Evolutionary conservation across 768 basidiomycete genomes (phyloP), one percentile per base, ranked within the genome.

Genomic region (Kwoniella pini): DNA sequence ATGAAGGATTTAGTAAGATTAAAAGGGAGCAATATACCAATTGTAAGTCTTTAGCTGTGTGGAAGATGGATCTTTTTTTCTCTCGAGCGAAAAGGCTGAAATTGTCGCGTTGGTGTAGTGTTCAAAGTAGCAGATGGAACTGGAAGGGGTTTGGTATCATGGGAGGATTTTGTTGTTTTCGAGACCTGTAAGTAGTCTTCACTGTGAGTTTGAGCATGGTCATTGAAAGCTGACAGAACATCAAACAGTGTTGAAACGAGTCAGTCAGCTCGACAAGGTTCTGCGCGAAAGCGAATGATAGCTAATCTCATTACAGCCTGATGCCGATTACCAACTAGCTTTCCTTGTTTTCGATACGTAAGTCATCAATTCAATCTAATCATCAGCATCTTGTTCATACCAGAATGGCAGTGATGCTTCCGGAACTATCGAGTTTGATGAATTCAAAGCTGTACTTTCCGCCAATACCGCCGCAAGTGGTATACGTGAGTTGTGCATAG

Each of bases 101-200:
- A 7, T 7, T 7, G n/a, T 27, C 22, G 30, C 21, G 28, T 2
- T 15, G 19, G 12, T 2, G n/a, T 40, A 79, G 78, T 80, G 36
- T 80, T 80, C 65, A 53, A 62, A 3, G 77, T 80, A 6, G 79
- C 79, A 12, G 78, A 80, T 44, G 54, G 54, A 17, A 58, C 64
- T 17, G 60, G 63, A 27, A 54, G 78, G 36, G 77, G 77, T n/a
- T 48, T 72, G 33, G 65, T 79, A 13, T 76, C 75, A 13, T 97
- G 91, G 88, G 92, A 96, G 71, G 96, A 99, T 79, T 99, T 96
- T 69, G 87, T 87, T 5, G 88, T 95, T 63, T 99, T 99, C 76
- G 89, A 98, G 82, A 94, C 92, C 17, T 81, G 74, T 75, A 40
- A 55, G 71, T 70, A 10, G 1, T 12, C n/a, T 31, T n/a, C 10